Percentiles rank a stretch among this genome's conserved stretches.
Conservation (phyloP, 139 green algal species). For the Pedinophyceae sp. region DNA sequence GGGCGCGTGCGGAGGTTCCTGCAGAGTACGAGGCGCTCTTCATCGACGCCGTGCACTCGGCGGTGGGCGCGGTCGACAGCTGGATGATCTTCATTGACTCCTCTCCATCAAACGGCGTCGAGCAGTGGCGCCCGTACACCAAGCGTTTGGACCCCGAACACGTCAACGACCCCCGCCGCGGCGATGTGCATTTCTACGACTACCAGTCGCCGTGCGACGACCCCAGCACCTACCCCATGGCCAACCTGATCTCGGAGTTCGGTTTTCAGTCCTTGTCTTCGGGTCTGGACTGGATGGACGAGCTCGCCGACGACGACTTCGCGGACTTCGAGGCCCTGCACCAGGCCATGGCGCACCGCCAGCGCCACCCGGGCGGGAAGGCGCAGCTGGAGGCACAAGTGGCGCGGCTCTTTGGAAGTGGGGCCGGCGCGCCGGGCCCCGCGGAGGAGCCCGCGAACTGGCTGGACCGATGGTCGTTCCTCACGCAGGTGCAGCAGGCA, state of each 20-base stretch:
- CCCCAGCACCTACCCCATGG: too few species aligned
- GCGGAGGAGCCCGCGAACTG: slow-evolving; percentile 6
- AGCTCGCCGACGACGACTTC: too few species aligned
- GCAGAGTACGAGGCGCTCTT: too few species aligned
- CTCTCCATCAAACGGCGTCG: slow-evolving; percentile 31
- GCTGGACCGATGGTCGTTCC: slow-evolving; percentile 1
- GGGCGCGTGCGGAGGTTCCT: too few species aligned
- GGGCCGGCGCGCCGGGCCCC: not conserved
- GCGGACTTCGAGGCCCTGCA: too few species aligned
- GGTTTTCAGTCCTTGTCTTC: too few species aligned
- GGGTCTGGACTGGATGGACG: too few species aligned
- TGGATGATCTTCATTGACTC: slow-evolving; percentile 41
- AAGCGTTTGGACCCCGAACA: slow-evolving; percentile 29
- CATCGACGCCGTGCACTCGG: slow-evolving; percentile 2
- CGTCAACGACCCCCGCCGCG: slow-evolving; percentile 14
- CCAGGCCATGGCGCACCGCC: too few species aligned
- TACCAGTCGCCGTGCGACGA: too few species aligned
- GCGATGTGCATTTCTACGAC: slow-evolving; percentile 65
- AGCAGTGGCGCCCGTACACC: slow-evolving; percentile 33
- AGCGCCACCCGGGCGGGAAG: slow-evolving; percentile 45
- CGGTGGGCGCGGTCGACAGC: slow-evolving; percentile 25
- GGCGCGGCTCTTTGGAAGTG: slow-evolving; percentile 30
- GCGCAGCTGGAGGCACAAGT: slow-evolving; percentile 38
- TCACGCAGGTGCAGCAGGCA: slow-evolving; percentile 37
- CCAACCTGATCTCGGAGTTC: too few species aligned